Base-by-base conservation (phyloP, 1,284 basidiomycete species). In the Tylopilus sp. region DNA sequence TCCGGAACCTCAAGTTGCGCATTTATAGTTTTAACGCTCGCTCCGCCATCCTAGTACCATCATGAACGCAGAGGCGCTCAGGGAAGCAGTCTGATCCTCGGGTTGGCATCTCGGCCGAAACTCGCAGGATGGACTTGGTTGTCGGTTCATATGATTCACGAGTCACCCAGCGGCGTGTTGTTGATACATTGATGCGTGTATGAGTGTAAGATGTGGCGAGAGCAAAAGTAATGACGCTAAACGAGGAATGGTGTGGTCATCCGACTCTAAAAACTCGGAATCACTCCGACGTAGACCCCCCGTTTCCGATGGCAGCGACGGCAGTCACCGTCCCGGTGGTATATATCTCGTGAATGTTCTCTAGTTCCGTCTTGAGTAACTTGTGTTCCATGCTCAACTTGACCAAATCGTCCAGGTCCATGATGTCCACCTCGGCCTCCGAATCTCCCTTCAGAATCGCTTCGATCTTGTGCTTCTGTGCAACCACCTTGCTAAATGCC, bases 391-490 rank as follows among this genome's bases (percentile, higher is more conserved):
- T 56, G 35, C 59, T 73, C 35, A 85, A 61, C 51, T 70, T 71
- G 44, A 62, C 55, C 49, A 84, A 55, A 19, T 79, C 79, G 26
- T 84, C 81, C 5, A 69, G 61, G 53, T 75, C 74, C 70, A 83
- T 64, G 47, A 83, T 50, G 31, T 79, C 79, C 18, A 67, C 57
- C 31, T 66, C 64, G 11, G 42, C 61, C 28, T 69, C 64, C 3
- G 65, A 66, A 28, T 70, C 64, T n/a, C 64, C 64, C 7, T 70
- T 68, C 31, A 70, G 13, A 8, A 70, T 56, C 3, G 67, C 67
- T 41, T 68, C 66, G 26, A 81, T 69, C 57, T 75, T 77, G 37
- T 65, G 63, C 56, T 75, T 75, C 61, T 82, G 75, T 11, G 68
- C 65, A 26, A 72, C 59, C 37, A 83, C 60, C 58, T 72, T 70